phyloP scores from a whole-genome alignment of 192 early-diverging fungal genomes.

The Hyaloraphidium curvatum region DNA sequence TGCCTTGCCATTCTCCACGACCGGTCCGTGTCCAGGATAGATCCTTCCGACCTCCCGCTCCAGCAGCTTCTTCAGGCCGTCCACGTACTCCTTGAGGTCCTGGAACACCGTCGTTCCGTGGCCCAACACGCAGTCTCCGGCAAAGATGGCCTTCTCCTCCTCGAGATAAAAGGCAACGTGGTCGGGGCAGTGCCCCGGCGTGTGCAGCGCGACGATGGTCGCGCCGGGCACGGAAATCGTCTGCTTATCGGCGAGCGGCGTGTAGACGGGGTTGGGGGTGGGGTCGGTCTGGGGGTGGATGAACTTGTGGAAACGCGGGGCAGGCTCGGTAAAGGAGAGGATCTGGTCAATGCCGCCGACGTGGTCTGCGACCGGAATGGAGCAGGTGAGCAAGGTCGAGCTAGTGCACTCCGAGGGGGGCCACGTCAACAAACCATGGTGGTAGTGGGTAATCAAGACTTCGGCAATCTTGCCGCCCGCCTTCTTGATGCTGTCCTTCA shows the following conservation, averaged over 20 bases:
- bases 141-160: conserved; percentile 47
- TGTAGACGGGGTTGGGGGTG: conserved; percentile 12
- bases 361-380: conserved; percentile 48
- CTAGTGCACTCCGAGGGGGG: neutral
- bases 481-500: conserved; percentile 28
- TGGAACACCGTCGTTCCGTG: conserved; percentile 66
- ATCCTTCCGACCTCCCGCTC: conserved; percentile 17
- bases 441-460: conserved; percentile 62
- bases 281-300: conserved; percentile 14
- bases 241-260: conserved; percentile 30
- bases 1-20: conserved; percentile 36
- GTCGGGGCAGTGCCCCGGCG: conserved; percentile 67
- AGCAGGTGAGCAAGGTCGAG: too few species aligned
- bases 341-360: conserved; percentile 38
- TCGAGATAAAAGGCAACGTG: conserved; percentile 51
- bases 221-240: conserved; percentile 38
- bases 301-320: conserved; percentile 8
- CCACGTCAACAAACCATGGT: conserved; percentile 16
- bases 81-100: conserved; percentile 45
- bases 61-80: conserved; percentile 31
- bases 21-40: conserved; percentile 64
- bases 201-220: conserved; percentile 38
- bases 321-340: conserved; percentile 2
- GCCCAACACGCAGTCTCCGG: conserved; percentile 67
- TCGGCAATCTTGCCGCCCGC: conserved; percentile 31